These are phyloP conservation scores for Thozetella sp. DNA, from an alignment of 495 filamentous ascomycete genomes.

Conservation along the genomic window DNA sequence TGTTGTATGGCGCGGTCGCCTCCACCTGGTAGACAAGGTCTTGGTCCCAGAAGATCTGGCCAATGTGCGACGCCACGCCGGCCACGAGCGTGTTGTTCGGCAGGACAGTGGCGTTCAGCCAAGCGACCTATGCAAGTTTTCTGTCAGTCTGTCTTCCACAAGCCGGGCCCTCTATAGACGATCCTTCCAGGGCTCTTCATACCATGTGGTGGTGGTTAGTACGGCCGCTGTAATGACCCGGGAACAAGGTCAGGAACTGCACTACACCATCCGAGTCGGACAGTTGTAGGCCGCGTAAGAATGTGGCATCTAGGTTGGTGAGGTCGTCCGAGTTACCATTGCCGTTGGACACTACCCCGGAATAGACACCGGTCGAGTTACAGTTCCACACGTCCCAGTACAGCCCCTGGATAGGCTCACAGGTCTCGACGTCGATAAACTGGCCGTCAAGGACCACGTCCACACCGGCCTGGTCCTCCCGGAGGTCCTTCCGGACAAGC, in stretches of 20 bases:
- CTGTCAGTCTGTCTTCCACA: not conserved
- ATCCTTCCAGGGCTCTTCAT: too few species aligned
- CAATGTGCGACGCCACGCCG: slow-evolving; percentile 47
- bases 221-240: slow-evolving; percentile 48
- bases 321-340: slow-evolving; percentile 33
- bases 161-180: too few species aligned
- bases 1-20: slow-evolving; percentile 44
- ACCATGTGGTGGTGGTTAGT: slow-evolving; percentile 32
- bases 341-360: slow-evolving; percentile 39
- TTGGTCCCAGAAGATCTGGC: slow-evolving; percentile 59
- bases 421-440: slow-evolving; percentile 54
- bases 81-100: slow-evolving; percentile 43
- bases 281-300: slow-evolving; percentile 42
- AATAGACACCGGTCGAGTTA: slow-evolving; percentile 46
- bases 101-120: slow-evolving; percentile 30
- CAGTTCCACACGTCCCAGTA: slow-evolving; percentile 57
- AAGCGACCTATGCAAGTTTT: slow-evolving; percentile 15
- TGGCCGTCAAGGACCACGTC: slow-evolving; percentile 56
- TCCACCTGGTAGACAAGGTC: slow-evolving; percentile 47
- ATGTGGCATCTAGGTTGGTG: slow-evolving; percentile 43
- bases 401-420: slow-evolving; percentile 47
- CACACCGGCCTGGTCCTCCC: slow-evolving; percentile 50
- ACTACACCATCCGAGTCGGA: slow-evolving; percentile 41
- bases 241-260: slow-evolving; percentile 47
- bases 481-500: slow-evolving; percentile 48